Conservation (phyloP, 2,329 filamentous ascomycete genomes). For the Colletotrichum shisoi region DNA sequence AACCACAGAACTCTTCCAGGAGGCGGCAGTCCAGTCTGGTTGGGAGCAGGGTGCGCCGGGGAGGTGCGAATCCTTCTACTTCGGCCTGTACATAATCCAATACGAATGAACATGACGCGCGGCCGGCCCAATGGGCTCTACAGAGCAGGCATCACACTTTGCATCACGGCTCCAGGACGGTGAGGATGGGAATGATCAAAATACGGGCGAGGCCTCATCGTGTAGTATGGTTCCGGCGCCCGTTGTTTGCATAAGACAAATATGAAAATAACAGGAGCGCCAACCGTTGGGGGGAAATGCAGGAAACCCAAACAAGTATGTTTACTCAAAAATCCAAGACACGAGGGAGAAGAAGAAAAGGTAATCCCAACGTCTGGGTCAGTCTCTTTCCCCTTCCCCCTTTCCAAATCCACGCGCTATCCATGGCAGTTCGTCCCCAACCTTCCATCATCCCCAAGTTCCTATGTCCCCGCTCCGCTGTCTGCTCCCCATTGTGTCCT, state of each 20-base stretch:
- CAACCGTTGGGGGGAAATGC: neutral
- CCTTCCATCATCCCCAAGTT: constrained; percentile 1
- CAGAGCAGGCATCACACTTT: too few relatives aligned
- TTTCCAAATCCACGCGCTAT: neutral
- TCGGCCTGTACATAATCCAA: neutral
- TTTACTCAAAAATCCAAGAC: neutral
- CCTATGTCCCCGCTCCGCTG: neutral
- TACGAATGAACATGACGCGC: neutral
- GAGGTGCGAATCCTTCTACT: neutral
- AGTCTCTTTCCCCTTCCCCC: neutral
- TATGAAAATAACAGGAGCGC: neutral
- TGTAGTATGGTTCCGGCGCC: neutral
- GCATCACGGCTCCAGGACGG: neutral
- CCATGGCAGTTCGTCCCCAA: constrained; percentile 1
- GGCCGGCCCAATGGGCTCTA: neutral
- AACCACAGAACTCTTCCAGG: neutral
- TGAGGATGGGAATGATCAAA: neutral
- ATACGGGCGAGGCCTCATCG: neutral
- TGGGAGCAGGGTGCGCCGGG: too few relatives aligned
- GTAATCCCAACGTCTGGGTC: neutral
- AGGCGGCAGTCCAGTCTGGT: neutral
- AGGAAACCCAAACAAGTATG: neutral
- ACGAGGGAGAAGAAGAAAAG: too few relatives aligned
- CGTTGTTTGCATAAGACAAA: neutral
- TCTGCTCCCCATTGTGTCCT: constrained; percentile 7